phyloP scores from a whole-genome alignment of 148 eudicot genomes.

The Amaranthus cruentus region DNA sequence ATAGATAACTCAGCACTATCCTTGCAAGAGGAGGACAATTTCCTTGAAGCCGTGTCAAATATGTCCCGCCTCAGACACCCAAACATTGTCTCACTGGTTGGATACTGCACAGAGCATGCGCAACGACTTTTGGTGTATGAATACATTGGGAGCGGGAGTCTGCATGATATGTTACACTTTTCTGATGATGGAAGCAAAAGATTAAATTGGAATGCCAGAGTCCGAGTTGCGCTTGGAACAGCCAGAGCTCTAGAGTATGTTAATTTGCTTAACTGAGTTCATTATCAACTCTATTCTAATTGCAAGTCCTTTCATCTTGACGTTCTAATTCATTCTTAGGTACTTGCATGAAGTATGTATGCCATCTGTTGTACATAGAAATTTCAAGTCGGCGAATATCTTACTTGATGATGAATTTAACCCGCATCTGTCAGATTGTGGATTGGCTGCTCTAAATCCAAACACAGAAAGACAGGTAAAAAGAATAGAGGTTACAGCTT shows the following conservation, averaged over 20 bases:
- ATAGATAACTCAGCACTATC: constrained; percentile 90
- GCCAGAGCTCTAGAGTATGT: constrained; percentile 95
- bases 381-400: constrained; percentile 93
- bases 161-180: constrained; percentile 90
- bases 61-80: constrained; percentile 97
- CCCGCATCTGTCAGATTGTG: constrained; percentile 92
- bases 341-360: constrained; percentile 99
- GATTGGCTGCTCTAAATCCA: constrained; percentile 84
- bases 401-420: constrained; percentile 88
- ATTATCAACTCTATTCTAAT: neutral
- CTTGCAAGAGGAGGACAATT: constrained; percentile 91
- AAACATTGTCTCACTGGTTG: constrained; percentile 70
- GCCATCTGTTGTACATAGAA: constrained; percentile 94
- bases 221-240: constrained; percentile 95
- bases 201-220: constrained; percentile 91
- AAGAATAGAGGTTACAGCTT: neutral
- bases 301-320: constrained; percentile 15
- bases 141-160: constrained; percentile 68
- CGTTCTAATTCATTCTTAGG: constrained; percentile 32
- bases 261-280: neutral
- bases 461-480: constrained; percentile 91
- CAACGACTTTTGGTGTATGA: constrained; percentile 91
- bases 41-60: constrained; percentile 91
- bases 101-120: constrained; percentile 87
- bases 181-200: constrained; percentile 72